Evolutionary conservation across 108 stramenopile species (phyloP).

Genomic region (Schizochytrium sp.): DNA sequence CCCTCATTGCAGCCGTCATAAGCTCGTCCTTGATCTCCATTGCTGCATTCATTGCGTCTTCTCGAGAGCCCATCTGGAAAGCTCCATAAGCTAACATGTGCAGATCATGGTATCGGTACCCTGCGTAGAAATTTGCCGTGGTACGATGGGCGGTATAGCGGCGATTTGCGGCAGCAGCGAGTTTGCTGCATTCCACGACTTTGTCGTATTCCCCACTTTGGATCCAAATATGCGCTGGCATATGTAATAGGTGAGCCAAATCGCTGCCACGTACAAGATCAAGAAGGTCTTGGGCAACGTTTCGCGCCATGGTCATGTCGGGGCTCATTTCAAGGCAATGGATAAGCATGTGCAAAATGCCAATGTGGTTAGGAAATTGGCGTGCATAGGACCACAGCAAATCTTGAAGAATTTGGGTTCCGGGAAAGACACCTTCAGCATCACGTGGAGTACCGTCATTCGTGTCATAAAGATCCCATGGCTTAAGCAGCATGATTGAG

Average conservation of each 20-base stretch:
- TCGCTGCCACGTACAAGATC: not conserved
- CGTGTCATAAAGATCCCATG: conserved; percentile 33
- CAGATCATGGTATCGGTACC: conserved; percentile 25
- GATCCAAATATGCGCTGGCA: conserved; percentile 49
- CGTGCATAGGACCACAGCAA: not conserved
- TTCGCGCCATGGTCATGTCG: not conserved
- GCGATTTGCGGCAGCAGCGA: not conserved
- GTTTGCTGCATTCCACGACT: not conserved
- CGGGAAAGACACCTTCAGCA: not conserved
- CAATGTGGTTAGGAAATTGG: not conserved
- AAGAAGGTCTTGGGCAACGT: not conserved
- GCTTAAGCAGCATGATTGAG: not conserved
- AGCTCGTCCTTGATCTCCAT: not conserved
- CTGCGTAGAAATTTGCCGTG: not conserved
- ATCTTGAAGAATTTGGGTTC: not conserved
- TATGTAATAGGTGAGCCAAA: conserved; percentile 29
- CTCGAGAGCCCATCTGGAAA: not conserved
- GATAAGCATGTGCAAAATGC: conserved; percentile 4
- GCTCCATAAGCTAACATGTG: conserved; percentile 18
- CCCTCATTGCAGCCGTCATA: not conserved
- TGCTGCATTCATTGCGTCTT: not conserved
- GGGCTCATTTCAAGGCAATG: conserved; percentile 42
- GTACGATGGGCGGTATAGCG: not conserved
- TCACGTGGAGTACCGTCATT: not conserved
- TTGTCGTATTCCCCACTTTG: conserved; percentile 17